Base-by-base conservation (phyloP, 2,329 filamentous ascomycete genomes). In the Colletotrichum zoysiae region DNA sequence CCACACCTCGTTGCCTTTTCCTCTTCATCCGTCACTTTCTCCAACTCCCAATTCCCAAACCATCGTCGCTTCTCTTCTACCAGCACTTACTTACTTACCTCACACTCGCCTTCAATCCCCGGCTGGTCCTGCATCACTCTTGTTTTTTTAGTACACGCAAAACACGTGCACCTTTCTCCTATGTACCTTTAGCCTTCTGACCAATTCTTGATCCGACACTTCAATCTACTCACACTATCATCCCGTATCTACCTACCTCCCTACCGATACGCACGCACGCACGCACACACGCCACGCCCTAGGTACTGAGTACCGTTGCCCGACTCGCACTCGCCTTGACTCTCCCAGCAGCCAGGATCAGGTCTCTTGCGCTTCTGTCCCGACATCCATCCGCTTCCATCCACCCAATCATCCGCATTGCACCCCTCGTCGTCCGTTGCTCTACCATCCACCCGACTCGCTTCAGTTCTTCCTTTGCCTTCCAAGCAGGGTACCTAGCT, bases 341-440 rank as follows among this genome's bases (percentile, higher is more conserved):
- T 69, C 69, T 63, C 30, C 30, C 65, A 58, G 51, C 35, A 59
- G 57, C 58, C 61, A 50, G 51, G 55, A 35, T 60, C 55, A 50
- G 55, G 64, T 61, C 64, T 66, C 56, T 30, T 63, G 56, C 55
- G 42, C 57, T 60, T 70, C 55, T 59, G 33, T 65, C 60, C 62
- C 58, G 60, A 65, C 66, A 58, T 65, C 65, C 63, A 55, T 65
- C 38, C 65, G 70, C 70, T 55, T 48, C 18, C 70, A 65, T 55
- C 66, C 69, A 64, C 58, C 65, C 65, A 70, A 65, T 70, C 70
- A 56, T 72, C 60, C 70, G 23, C 65, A 70, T 72, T 70, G 59
- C 66, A 70, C 46, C 58, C 67, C 46, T 69, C 69, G 65, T 59
- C 53, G 58, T 44, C 53, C 69, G 59, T 55, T 71, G 53, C 35